These are phyloP conservation scores for Cylindrodendrum hubeiense DNA, from an alignment of 2,329 filamentous ascomycete genomes.

Conservation along the genomic window DNA sequence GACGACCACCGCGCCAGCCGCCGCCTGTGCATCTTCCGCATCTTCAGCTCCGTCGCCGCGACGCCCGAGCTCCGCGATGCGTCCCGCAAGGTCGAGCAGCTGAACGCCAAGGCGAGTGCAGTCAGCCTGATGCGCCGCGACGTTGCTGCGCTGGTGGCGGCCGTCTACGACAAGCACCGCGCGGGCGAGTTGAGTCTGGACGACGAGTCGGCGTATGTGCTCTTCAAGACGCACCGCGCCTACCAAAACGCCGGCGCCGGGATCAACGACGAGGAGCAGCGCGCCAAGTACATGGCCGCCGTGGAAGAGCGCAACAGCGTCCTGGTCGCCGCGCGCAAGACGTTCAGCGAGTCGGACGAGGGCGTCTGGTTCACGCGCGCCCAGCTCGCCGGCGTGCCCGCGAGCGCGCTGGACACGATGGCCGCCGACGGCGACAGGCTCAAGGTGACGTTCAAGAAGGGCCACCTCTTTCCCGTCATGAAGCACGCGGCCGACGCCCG, in stretches of 20 bases:
- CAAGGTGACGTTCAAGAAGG: constrained; percentile 41
- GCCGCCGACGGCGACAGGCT: constrained; percentile 21
- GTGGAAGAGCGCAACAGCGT: constrained; percentile 43
- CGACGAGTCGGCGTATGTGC: constrained; percentile 37
- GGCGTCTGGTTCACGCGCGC: constrained; percentile 36
- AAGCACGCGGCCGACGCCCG: constrained; percentile 36
- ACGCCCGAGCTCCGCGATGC: constrained; percentile 43
- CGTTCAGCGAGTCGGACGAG: constrained; percentile 41
- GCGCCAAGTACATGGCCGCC: constrained; percentile 35
- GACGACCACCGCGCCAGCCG: constrained; percentile 37
- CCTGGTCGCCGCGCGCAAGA: constrained; percentile 39
- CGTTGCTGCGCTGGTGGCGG: constrained; percentile 39
- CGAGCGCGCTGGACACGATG: constrained; percentile 34
- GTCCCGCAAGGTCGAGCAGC: constrained; percentile 40
- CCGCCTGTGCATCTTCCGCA: constrained; percentile 32
- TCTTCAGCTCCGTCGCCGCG: constrained; percentile 43
- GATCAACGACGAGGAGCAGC: constrained; percentile 31
- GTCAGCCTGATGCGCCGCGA: constrained; percentile 41
- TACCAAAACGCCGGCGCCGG: constrained; percentile 44
- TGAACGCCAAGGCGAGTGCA: constrained; percentile 32
- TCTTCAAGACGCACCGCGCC: constrained; percentile 42
- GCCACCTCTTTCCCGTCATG: constrained; percentile 43
- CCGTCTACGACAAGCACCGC: constrained; percentile 32
- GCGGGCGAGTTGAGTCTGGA: constrained; percentile 28
- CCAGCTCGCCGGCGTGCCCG: constrained; percentile 40